Evolutionary conservation across 2,329 filamentous ascomycete genomes (phyloP), one percentile per base, ranked within the genome.

Genomic region (Chrysoporthe puriensis): DNA sequence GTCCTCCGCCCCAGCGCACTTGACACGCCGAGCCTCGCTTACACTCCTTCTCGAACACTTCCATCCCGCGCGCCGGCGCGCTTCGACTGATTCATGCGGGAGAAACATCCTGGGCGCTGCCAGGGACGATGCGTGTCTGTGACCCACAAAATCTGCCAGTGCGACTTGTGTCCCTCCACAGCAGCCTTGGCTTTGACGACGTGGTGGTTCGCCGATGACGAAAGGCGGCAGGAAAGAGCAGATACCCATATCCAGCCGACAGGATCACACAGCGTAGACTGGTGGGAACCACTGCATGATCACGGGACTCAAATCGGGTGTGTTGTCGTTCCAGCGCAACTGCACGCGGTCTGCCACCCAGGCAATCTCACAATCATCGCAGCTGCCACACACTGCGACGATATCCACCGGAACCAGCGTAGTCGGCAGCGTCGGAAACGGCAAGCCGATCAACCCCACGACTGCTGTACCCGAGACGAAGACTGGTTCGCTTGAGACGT

Each of bases 401-500:
- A 50, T 13, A 6, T 14, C 46, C 7, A 13, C 46, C 46, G 46
- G 46, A 50, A 50, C 46, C 46, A 50, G 46, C 46, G 56, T 56
- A 5, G 14, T 50, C 62, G 62, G 52, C 34, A 59, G 18, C 13
- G 18, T 42, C 13, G 16, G 11, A 57, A 62, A 0, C 8, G 43
- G 59, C 18, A 62, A 57, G 13, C 62, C 52, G 40, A 18, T 3
- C 26, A 21, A n/a, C 57, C 57, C 50, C 50, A 4, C 50, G n/a
- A 54, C 50, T 9, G 4, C 50, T 54, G 14, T 6, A 50, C 50
- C 50, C 50, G 14, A n/a, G 50, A 26, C 50, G 50, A 54, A 32
- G 65, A 62, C 62, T 67, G 65, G 65, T 58, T 63, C 61, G 66
- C 61, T 60, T 64, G 40, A 16, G 48, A 63, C 57, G 65, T 32